Conservation (phyloP, 192 early-diverging fungal species). For the Coemansia asiatica region DNA sequence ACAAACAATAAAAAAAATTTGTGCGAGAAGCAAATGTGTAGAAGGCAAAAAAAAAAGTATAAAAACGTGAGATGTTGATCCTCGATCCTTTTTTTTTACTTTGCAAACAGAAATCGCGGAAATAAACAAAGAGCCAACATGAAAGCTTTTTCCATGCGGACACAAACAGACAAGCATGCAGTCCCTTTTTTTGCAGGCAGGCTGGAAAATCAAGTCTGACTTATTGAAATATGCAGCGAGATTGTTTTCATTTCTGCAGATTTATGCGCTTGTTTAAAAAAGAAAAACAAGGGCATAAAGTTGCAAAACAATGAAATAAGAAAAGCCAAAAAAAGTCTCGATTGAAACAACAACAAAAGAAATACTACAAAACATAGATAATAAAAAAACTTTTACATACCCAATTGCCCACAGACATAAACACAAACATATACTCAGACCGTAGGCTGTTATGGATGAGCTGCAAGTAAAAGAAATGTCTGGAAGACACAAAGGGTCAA, state of each 20-base stretch:
- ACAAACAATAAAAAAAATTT: no score
- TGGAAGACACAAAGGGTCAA: background rate
- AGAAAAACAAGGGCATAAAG: background rate
- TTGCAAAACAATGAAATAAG: background rate
- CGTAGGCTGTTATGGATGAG: conserved; percentile 6
- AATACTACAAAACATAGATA: background rate
- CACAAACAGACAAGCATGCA: background rate
- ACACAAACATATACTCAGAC: background rate
- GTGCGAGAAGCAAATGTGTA: no score
- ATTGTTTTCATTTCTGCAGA: background rate
- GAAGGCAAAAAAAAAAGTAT: no score
- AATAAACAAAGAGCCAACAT: no score
- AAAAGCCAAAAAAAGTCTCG: background rate
- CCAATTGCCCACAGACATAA: background rate
- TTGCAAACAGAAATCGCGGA: no score
- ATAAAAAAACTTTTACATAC: background rate
- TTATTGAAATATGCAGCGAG: no score
- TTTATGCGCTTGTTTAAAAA: background rate
- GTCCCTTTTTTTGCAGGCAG: no score
- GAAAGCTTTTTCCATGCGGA: background rate
- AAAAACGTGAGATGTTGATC: no score
- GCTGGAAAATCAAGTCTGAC: no score
- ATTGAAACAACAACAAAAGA: background rate
- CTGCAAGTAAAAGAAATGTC: background rate
- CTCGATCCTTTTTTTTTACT: no score